Evolutionary conservation across 2,329 filamentous ascomycete species (phyloP).

Genomic region (Neofusicoccum cordaticola): DNA sequence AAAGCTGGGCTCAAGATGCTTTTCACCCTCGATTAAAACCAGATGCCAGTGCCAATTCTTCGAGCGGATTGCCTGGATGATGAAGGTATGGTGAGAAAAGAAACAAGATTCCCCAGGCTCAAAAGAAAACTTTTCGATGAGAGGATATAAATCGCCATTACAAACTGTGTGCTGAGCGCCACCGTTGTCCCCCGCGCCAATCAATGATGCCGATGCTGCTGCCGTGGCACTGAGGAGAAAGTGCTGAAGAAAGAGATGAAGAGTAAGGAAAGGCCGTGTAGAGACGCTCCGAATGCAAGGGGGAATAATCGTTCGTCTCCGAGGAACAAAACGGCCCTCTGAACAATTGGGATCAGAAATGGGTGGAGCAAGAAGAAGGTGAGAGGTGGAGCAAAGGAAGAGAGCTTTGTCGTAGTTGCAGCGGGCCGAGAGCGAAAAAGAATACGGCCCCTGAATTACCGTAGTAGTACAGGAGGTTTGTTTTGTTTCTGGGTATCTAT

Average conservation of each 20-base stretch:
- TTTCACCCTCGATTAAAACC: background rate
- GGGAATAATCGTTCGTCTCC: background rate
- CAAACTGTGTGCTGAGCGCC: conserved; percentile 5
- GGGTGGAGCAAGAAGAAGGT: background rate
- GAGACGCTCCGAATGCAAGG: background rate
- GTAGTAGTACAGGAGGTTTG: conserved; percentile 9
- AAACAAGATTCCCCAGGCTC: background rate
- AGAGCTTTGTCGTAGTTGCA: background rate
- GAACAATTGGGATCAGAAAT: background rate
- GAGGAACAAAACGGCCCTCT: background rate
- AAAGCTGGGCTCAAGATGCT: background rate
- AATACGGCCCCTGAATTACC: conserved; percentile 10
- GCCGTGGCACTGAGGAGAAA: background rate
- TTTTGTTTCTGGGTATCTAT: conserved; percentile 16
- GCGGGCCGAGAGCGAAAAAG: background rate
- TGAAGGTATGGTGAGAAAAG: background rate
- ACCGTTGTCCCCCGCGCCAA: background rate
- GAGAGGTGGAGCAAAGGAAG: background rate
- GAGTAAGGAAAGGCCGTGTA: background rate
- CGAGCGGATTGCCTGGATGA: background rate
- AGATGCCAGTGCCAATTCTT: background rate
- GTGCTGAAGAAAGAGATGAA: background rate
- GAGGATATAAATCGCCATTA: conserved; percentile 4
- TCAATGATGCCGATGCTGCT: background rate
- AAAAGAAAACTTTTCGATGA: background rate